phyloP scores from a whole-genome alignment of 2,329 filamentous ascomycete species.

The Chrysoporthe austroafricana region DNA sequence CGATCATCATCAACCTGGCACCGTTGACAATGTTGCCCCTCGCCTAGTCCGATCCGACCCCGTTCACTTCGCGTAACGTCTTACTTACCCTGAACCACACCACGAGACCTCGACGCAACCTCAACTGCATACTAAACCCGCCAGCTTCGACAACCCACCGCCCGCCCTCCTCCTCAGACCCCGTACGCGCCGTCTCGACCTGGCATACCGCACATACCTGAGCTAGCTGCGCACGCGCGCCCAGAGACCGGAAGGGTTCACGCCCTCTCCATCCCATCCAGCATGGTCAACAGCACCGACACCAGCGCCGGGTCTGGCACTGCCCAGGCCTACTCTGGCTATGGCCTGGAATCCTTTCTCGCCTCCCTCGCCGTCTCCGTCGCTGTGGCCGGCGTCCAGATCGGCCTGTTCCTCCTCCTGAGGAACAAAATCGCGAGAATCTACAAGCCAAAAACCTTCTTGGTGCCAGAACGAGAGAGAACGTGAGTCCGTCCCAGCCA shows the following conservation, averaged over 20 bases:
- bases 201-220: background rate
- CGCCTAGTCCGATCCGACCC: constrained; percentile 12
- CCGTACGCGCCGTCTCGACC: constrained; percentile 3
- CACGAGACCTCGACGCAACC: constrained; percentile 4
- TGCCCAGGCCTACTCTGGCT: constrained; percentile 43
- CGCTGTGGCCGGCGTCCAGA: constrained; percentile 64
- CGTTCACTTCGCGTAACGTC: background rate
- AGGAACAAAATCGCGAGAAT: constrained; percentile 81
- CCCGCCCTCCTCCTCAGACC: background rate
- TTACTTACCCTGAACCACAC: background rate
- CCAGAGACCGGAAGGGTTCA: background rate
- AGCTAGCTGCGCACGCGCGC: background rate
- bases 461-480: constrained; percentile 83
- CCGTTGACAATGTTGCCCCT: constrained; percentile 19
- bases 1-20: constrained; percentile 12
- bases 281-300: constrained; percentile 25
- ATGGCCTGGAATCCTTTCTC: constrained; percentile 61
- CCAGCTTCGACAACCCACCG: background rate
- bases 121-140: background rate
- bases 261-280: constrained; percentile 14
- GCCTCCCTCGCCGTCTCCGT: constrained; percentile 67
- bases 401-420: constrained; percentile 74
- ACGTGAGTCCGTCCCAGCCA: constrained; percentile 44
- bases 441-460: constrained; percentile 83
- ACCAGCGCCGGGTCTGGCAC: constrained; percentile 23